These are phyloP conservation scores for Pythium periplocum DNA, from an alignment of 352 stramenopile genomes.

Conservation along the genomic window DNA sequence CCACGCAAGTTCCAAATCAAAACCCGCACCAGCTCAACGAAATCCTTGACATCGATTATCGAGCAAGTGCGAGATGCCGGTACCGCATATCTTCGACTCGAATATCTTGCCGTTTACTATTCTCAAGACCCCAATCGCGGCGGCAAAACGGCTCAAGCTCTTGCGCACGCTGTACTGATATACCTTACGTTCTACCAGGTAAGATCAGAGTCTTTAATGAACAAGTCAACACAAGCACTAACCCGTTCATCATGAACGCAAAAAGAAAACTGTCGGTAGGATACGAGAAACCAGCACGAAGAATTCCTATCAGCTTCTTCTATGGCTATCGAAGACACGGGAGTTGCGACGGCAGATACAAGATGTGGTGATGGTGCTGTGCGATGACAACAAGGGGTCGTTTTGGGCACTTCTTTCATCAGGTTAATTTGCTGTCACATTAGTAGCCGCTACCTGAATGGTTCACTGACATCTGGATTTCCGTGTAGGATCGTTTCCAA, in stretches of 20 bases:
- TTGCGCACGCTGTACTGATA: constrained; percentile 41
- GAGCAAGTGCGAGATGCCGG: constrained; percentile 55
- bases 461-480: neutral
- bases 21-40: constrained; percentile 31
- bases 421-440: no score
- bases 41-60: constrained; percentile 35
- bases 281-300: no score
- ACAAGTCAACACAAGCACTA: no score
- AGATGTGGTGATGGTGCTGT: no score
- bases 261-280: no score
- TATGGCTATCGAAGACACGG: no score
- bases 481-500: constrained; percentile 31
- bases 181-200: constrained; percentile 56
- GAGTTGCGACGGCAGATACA: no score
- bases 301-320: no score
- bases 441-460: no score
- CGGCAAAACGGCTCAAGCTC: constrained; percentile 57
- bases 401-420: no score
- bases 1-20: constrained; percentile 36
- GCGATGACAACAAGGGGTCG: no score
- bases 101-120: constrained; percentile 58
- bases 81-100: constrained; percentile 50
- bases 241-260: no score
- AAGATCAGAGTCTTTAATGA: neutral
- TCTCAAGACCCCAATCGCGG: constrained; percentile 51